Evolutionary conservation across 371 early-diverging fungal genomes (phyloP).

Genomic region (Mucor irregularis): DNA sequence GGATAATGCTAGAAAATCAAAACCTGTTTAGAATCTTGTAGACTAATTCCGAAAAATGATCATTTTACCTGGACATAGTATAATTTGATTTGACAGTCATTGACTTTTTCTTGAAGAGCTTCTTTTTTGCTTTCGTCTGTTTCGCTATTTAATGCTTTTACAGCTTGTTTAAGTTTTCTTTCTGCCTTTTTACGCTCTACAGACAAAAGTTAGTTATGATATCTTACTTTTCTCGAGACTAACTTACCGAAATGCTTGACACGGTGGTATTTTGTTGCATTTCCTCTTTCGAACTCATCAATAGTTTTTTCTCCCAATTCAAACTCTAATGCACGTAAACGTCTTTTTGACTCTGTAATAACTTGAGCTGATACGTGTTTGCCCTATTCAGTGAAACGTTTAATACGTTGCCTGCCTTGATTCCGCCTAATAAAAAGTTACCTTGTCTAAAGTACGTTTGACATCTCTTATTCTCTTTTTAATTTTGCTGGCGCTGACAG

Average conservation of each 20-base stretch:
- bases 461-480: slow-evolving; percentile 40
- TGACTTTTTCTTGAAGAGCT: slow-evolving; percentile 12
- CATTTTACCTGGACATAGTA: slow-evolving; percentile 27
- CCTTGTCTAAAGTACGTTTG: slow-evolving; percentile 25
- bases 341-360: slow-evolving; percentile 29
- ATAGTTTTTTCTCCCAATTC: slow-evolving; percentile 37
- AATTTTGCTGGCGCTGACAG: slow-evolving; percentile 21
- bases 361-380: slow-evolving; percentile 20
- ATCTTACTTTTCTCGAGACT: neutral
- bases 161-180: slow-evolving; percentile 29
- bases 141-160: slow-evolving; percentile 17
- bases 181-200: slow-evolving; percentile 43
- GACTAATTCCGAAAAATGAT: neutral
- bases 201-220: too few species aligned
- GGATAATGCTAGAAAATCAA: slow-evolving; percentile 35
- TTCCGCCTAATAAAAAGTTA: neutral
- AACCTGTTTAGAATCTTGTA: too few species aligned
- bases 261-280: slow-evolving; percentile 33
- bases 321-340: slow-evolving; percentile 31
- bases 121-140: slow-evolving; percentile 19
- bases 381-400: too few species aligned
- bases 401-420: too few species aligned
- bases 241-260: slow-evolving; percentile 43
- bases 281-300: slow-evolving; percentile 32
- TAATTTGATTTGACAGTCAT: slow-evolving; percentile 21